Evolutionary conservation across 2,329 filamentous ascomycete genomes (phyloP).

Genomic region (Fusarium concolor): DNA sequence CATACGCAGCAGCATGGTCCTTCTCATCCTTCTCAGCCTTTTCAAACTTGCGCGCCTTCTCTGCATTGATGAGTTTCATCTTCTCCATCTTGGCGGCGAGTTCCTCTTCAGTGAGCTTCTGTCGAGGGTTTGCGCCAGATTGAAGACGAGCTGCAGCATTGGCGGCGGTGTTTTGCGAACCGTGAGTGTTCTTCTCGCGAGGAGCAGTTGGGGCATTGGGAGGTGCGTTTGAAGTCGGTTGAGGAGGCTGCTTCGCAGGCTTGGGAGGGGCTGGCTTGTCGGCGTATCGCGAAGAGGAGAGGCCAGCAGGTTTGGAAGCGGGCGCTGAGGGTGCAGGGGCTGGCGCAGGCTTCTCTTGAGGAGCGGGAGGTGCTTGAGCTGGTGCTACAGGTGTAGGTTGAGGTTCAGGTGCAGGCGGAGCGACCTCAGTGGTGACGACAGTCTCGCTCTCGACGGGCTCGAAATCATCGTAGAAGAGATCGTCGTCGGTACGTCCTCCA

Average conservation of each 20-base stretch:
- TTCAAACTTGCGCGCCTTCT: slow-evolving; percentile 70
- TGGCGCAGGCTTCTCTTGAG: slow-evolving; percentile 26
- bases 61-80: slow-evolving; percentile 68
- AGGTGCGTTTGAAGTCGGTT: slow-evolving; percentile 43
- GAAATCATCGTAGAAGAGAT: slow-evolving; percentile 72
- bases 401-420: slow-evolving; percentile 25
- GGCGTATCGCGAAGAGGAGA: slow-evolving; percentile 51
- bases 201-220: slow-evolving; percentile 49
- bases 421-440: slow-evolving; percentile 42
- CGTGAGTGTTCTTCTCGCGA: slow-evolving; percentile 42
- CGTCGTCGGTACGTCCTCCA: slow-evolving; percentile 70
- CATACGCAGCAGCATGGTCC: slow-evolving; percentile 65
- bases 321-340: slow-evolving; percentile 31
- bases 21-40: slow-evolving; percentile 68
- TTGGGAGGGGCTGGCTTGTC: slow-evolving; percentile 45
- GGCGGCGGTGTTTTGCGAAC: slow-evolving; percentile 48
- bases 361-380: neutral
- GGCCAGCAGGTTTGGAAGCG: slow-evolving; percentile 28
- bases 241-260: slow-evolving; percentile 35
- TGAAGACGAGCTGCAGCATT: slow-evolving; percentile 58
- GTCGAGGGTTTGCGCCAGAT: slow-evolving; percentile 69
- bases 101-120: slow-evolving; percentile 70
- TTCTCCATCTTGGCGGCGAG: slow-evolving; percentile 70
- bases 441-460: slow-evolving; percentile 62
- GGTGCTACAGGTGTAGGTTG: neutral